Percentiles rank a stretch among this genome's conserved stretches.
Evolutionary conservation across 345 rosid species (phyloP).

Genomic region (Boechera divaricarpa): DNA sequence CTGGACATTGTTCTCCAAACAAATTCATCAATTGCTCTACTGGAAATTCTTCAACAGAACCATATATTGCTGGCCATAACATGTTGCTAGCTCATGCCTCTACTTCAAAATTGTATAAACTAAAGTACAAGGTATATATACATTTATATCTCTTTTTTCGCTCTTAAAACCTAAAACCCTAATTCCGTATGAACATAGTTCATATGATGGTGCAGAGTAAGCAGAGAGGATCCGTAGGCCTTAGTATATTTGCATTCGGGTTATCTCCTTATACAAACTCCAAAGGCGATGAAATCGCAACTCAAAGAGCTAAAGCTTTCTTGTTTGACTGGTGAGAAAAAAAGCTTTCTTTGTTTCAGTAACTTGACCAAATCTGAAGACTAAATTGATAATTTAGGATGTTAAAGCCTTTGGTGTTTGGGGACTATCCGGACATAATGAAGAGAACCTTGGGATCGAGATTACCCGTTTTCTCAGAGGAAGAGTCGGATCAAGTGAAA

Average conservation of each 20-base stretch:
- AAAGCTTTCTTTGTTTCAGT: neutral
- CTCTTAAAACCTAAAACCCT: neutral
- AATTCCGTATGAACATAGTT: neutral
- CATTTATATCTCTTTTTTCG: neutral
- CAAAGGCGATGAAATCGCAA: neutral
- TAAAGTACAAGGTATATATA: neutral
- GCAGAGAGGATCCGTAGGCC: neutral
- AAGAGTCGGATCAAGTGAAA: neutral
- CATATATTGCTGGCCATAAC: neutral
- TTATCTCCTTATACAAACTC: neutral
- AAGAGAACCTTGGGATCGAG: neutral
- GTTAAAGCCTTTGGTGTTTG: neutral
- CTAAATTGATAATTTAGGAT: neutral
- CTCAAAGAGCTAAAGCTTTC: neutral
- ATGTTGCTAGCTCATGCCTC: conserved; percentile 5
- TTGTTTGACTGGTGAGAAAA: neutral
- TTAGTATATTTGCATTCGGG: neutral
- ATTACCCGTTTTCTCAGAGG: neutral
- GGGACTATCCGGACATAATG: neutral
- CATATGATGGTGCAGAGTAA: neutral
- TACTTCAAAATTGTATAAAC: neutral
- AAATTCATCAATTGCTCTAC: neutral
- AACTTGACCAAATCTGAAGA: neutral
- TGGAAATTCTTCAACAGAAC: conserved; percentile 5
- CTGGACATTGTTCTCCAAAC: neutral